These are phyloP conservation scores for Cladosporium halotolerans DNA, from an alignment of 2,329 filamentous ascomycete species.

Conservation along the genomic window DNA sequence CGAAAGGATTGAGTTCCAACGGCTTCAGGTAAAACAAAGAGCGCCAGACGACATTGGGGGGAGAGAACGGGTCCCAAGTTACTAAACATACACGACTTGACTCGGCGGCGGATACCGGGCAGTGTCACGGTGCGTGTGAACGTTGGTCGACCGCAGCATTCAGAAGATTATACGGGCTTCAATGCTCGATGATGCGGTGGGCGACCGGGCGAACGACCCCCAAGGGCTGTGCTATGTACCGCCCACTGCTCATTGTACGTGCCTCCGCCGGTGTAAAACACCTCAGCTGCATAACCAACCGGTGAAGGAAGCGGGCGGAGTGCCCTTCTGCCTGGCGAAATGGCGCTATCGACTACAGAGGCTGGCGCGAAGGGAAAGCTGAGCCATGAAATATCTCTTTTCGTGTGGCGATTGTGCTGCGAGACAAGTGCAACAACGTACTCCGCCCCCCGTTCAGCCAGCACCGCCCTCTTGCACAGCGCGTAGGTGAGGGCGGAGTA, in stretches of 20 bases:
- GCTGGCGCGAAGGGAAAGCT: slow-evolving; percentile 2
- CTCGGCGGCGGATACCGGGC: no score
- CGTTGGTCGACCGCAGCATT: no score
- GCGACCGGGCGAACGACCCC: no score
- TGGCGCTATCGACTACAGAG: slow-evolving; percentile 1
- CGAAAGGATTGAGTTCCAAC: slow-evolving; percentile 10
- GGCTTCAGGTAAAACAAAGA: slow-evolving; percentile 1
- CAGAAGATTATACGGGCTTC: no score
- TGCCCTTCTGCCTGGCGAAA: background rate
- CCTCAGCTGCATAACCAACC: slow-evolving; percentile 8
- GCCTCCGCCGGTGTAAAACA: background rate
- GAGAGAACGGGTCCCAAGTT: background rate
- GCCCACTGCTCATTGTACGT: no score
- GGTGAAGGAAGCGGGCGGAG: slow-evolving; percentile 4
- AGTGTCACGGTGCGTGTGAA: no score
- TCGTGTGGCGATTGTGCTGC: background rate
- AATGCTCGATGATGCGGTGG: no score
- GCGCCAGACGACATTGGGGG: background rate
- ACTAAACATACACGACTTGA: slow-evolving; percentile 1
- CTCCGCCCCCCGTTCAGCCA: no score
- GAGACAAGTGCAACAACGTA: background rate
- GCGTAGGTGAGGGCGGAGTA: background rate
- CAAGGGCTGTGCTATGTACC: slow-evolving; percentile 1
- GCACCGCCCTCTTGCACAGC: background rate
- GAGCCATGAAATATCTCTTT: slow-evolving; percentile 5